These are phyloP conservation scores for Sphaceloma murrayae DNA, from an alignment of 2,329 filamentous ascomycete species.

Conservation along the genomic window DNA sequence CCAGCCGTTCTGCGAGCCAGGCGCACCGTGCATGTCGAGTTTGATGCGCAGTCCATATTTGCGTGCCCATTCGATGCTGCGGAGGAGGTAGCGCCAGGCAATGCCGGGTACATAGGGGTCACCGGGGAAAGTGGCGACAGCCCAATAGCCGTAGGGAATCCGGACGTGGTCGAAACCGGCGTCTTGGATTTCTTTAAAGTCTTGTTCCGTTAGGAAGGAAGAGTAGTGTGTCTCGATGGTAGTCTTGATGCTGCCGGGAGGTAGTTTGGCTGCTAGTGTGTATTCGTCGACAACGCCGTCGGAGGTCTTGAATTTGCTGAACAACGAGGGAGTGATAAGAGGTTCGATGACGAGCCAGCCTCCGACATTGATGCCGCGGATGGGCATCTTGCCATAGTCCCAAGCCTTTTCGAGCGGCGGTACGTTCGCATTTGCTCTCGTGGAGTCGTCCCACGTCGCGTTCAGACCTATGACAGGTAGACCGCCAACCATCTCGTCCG, in stretches of 20 bases:
- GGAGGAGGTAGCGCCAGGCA: constrained; percentile 86
- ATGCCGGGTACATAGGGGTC: constrained; percentile 84
- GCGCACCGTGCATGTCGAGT: constrained; percentile 82
- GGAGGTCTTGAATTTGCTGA: constrained; percentile 53
- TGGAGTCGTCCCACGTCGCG: constrained; percentile 74
- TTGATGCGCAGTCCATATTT: constrained; percentile 89
- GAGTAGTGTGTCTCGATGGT: constrained; percentile 88
- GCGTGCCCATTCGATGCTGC: constrained; percentile 85
- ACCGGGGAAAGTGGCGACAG: constrained; percentile 69
- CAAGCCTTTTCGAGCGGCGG: constrained; percentile 67
- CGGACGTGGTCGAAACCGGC: constrained; percentile 95
- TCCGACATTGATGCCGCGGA: constrained; percentile 83
- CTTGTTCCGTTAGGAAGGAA: constrained; percentile 72
- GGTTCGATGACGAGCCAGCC: constrained; percentile 93
- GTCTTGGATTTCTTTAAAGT: constrained; percentile 72
- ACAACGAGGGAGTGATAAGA: constrained; percentile 90
- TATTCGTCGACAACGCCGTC: constrained; percentile 78
- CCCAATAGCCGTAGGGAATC: constrained; percentile 94
- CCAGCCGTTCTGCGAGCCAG: constrained; percentile 94
- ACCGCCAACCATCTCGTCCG: constrained; percentile 69
- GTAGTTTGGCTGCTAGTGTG: constrained; percentile 64
- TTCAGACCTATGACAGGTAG: constrained; percentile 87
- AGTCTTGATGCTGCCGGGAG: constrained; percentile 50
- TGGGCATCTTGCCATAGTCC: constrained; percentile 68
- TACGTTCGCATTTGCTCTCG: constrained; percentile 66